Evolutionary conservation across 2,329 filamentous ascomycete species (phyloP).

Genomic region (Pseudopyricularia cyperi): DNA sequence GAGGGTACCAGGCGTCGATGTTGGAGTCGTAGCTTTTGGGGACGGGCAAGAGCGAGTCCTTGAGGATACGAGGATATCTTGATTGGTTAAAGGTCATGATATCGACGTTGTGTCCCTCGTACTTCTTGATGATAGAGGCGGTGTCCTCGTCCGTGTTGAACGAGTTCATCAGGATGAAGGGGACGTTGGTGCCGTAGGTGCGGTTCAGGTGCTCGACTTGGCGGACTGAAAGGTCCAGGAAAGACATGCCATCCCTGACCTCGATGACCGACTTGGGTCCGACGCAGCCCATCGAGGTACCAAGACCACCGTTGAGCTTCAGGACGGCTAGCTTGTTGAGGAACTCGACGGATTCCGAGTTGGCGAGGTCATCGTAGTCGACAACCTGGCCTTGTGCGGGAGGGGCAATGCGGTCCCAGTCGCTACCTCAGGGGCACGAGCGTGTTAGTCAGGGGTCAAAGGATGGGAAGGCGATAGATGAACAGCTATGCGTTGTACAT

Average conservation of each 20-base stretch:
- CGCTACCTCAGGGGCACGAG: conserved; percentile 32
- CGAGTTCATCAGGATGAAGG: conserved; percentile 99
- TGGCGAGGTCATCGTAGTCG: conserved; percentile 81
- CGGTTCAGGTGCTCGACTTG: conserved; percentile 99
- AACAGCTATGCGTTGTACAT: conserved; percentile 19
- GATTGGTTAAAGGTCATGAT: conserved; percentile 99
- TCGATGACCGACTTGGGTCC: conserved; percentile 99
- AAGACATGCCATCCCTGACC: conserved; percentile 99
- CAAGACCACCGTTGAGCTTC: conserved; percentile 98
- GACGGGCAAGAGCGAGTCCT: conserved; percentile 93
- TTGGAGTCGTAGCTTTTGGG: conserved; percentile 79
- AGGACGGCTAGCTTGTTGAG: conserved; percentile 95
- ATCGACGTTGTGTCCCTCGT: conserved; percentile 98
- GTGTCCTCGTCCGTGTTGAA: conserved; percentile 99
- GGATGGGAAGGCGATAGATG: neutral
- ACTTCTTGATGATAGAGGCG: conserved; percentile 99
- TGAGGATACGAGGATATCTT: conserved; percentile 91
- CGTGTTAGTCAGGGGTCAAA: neutral
- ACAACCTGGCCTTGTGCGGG: conserved; percentile 90
- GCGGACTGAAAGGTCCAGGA: conserved; percentile 94
- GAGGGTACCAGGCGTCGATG: conserved; percentile 96
- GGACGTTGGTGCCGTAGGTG: conserved; percentile 93
- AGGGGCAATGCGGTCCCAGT: conserved; percentile 94
- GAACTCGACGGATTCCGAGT: conserved; percentile 84
- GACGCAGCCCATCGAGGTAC: conserved; percentile 99